Conservation (phyloP, 2,329 filamentous ascomycete genomes). For the Microdochium nivale region DNA sequence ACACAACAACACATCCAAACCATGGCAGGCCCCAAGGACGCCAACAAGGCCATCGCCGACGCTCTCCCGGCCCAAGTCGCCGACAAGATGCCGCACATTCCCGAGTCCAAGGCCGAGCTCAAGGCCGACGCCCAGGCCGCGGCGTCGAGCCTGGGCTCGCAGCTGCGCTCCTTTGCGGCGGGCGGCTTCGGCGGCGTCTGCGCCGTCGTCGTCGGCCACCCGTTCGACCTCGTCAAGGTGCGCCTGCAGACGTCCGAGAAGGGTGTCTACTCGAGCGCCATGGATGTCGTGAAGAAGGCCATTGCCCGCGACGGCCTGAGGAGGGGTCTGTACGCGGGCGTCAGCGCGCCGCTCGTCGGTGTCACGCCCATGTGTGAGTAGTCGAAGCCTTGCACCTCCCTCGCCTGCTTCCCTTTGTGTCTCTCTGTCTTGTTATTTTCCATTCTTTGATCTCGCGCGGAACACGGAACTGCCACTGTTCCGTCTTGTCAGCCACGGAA, state of each 20-base stretch:
- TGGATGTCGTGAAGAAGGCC: slow-evolving; percentile 87
- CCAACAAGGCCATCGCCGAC: slow-evolving; percentile 16
- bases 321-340: slow-evolving; percentile 88
- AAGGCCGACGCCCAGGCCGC: slow-evolving; percentile 31
- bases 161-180: slow-evolving; percentile 73
- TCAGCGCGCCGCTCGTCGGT: slow-evolving; percentile 86
- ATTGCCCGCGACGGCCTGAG: slow-evolving; percentile 75
- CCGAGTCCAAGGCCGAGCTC: slow-evolving; percentile 32
- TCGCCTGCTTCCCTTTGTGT: no score
- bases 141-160: slow-evolving; percentile 29
- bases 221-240: slow-evolving; percentile 97
- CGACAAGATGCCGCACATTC: slow-evolving; percentile 31
- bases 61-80: slow-evolving; percentile 24
- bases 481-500: no score
- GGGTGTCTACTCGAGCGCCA: slow-evolving; percentile 80
- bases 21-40: slow-evolving; percentile 10
- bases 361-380: slow-evolving; percentile 96
- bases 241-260: slow-evolving; percentile 91
- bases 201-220: slow-evolving; percentile 89
- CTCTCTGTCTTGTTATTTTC: background rate
- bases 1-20: background rate
- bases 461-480: no score
- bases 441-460: background rate
- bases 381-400: no score
- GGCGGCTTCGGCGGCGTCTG: slow-evolving; percentile 91